These are phyloP conservation scores for Pseudonectria foliicola DNA, from an alignment of 2,329 filamentous ascomycete species.

Conservation along the genomic window DNA sequence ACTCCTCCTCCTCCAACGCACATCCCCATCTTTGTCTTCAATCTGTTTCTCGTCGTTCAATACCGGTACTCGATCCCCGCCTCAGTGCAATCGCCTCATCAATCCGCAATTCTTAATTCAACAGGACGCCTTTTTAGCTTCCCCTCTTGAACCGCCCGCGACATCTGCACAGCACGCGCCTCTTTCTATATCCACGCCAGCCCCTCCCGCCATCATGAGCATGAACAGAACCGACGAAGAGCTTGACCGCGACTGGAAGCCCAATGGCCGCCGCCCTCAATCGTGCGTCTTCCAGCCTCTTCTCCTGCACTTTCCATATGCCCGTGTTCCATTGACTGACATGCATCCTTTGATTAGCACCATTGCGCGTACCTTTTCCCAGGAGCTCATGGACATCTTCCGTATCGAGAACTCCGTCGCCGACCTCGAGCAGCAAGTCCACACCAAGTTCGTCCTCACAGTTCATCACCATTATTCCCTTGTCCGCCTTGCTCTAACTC, in stretches of 20 bases:
- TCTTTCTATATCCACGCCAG: too few species aligned
- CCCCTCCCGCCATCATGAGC: not conserved
- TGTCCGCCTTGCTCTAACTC: slow-evolving; percentile 1
- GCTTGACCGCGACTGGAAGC: slow-evolving; percentile 73
- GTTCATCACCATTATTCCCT: not conserved
- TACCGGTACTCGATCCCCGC: too few species aligned
- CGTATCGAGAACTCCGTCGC: slow-evolving; percentile 73
- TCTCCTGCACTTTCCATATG: slow-evolving; percentile 47
- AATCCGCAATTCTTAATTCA: too few species aligned
- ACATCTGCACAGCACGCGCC: too few species aligned
- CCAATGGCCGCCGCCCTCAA: slow-evolving; percentile 68
- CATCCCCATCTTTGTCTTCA: too few species aligned
- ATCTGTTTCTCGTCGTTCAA: too few species aligned
- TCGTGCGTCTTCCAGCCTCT: slow-evolving; percentile 61
- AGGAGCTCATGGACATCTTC: slow-evolving; percentile 82
- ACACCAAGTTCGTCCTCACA: slow-evolving; percentile 62
- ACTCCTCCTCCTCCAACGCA: too few species aligned
- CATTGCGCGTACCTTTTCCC: slow-evolving; percentile 79
- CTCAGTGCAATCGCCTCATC: too few species aligned
- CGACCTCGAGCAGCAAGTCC: slow-evolving; percentile 65
- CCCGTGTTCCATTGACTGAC: slow-evolving; percentile 7
- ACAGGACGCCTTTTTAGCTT: too few species aligned
- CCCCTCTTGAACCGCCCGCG: too few species aligned
- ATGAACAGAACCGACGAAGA: slow-evolving; percentile 54
- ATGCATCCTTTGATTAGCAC: slow-evolving; percentile 48